Evolutionary conservation across 176 grass and related monocot genomes (phyloP).

Genomic region (Oryza glumipatula): DNA sequence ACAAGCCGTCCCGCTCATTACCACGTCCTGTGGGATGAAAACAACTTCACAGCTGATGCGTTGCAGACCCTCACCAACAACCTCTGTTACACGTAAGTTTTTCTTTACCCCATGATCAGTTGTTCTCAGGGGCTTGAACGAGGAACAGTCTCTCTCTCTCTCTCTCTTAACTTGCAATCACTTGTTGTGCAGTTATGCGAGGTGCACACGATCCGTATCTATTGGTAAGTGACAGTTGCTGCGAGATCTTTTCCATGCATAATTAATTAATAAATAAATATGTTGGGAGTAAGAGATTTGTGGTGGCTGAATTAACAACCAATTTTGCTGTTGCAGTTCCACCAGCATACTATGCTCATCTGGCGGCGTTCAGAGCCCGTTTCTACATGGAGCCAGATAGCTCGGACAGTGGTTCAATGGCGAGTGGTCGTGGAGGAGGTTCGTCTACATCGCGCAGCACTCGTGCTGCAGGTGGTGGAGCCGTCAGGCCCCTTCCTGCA

Average conservation of each 20-base stretch:
- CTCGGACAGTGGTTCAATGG: slow-evolving; percentile 62
- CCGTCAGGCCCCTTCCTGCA: slow-evolving; percentile 77
- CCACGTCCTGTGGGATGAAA: slow-evolving; percentile 95
- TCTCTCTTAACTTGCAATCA: slow-evolving; percentile 24
- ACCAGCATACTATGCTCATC: slow-evolving; percentile 85
- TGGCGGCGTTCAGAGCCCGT: slow-evolving; percentile 81
- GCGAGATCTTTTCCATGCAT: background rate
- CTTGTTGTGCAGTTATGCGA: slow-evolving; percentile 64
- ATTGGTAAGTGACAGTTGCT: slow-evolving; percentile 55
- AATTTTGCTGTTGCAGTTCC: slow-evolving; percentile 52
- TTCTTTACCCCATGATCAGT: background rate
- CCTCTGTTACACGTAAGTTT: slow-evolving; percentile 87
- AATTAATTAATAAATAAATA: background rate
- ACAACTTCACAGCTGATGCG: slow-evolving; percentile 83
- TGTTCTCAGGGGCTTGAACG: background rate
- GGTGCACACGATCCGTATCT: slow-evolving; percentile 88
- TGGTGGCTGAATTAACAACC: background rate
- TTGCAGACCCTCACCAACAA: slow-evolving; percentile 91
- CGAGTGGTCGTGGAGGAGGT: slow-evolving; percentile 35
- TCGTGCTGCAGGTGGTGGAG: slow-evolving; percentile 33
- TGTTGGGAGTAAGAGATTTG: background rate
- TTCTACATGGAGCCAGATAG: slow-evolving; percentile 86
- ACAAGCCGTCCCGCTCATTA: slow-evolving; percentile 96
- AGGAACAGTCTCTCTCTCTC: background rate
- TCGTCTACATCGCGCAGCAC: slow-evolving; percentile 36